phyloP scores from a whole-genome alignment of 2,329 filamentous ascomycete genomes.

The Stachybotrys echinatus region DNA sequence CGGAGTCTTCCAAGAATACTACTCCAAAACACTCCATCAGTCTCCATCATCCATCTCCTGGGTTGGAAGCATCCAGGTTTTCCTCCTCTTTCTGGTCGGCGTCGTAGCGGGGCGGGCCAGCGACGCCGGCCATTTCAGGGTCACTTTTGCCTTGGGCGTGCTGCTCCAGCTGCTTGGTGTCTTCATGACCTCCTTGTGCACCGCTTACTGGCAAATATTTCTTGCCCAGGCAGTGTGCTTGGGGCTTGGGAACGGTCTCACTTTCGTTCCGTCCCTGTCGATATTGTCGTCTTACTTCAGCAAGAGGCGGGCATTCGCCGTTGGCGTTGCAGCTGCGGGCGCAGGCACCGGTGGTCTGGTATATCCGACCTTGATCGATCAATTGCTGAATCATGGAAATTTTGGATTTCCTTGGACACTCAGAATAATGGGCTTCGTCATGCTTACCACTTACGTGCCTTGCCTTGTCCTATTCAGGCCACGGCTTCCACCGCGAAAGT shows the following conservation, averaged over 20 bases:
- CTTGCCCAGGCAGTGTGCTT: slow-evolving; percentile 43
- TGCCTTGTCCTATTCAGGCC: slow-evolving; percentile 33
- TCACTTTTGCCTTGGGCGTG: slow-evolving; percentile 29
- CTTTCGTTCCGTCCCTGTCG: slow-evolving; percentile 53
- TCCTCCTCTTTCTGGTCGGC: slow-evolving; percentile 35
- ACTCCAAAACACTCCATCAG: slow-evolving; percentile 25
- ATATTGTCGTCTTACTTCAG: slow-evolving; percentile 60
- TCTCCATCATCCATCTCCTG: slow-evolving; percentile 34
- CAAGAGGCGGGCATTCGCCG: slow-evolving; percentile 47
- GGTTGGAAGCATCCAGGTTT: slow-evolving; percentile 39
- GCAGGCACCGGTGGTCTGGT: slow-evolving; percentile 50
- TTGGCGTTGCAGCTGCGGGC: slow-evolving; percentile 54
- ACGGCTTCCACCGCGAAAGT: slow-evolving; percentile 31
- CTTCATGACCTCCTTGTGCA: slow-evolving; percentile 36
- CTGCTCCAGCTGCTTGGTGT: slow-evolving; percentile 36
- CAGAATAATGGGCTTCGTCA: slow-evolving; percentile 40
- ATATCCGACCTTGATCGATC: slow-evolving; percentile 42
- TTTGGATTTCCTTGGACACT: slow-evolving; percentile 53
- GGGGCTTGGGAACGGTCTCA: slow-evolving; percentile 47
- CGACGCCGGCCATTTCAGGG: slow-evolving; percentile 37
- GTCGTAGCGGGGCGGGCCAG: slow-evolving; percentile 35
- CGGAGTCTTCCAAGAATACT: slow-evolving; percentile 41
- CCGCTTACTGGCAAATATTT: slow-evolving; percentile 43
- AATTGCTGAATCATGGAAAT: slow-evolving; percentile 33
- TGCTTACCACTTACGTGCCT: slow-evolving; percentile 31